These are phyloP conservation scores for Scytalidium lignicola DNA, from an alignment of 2,329 filamentous ascomycete genomes.

Conservation along the genomic window DNA sequence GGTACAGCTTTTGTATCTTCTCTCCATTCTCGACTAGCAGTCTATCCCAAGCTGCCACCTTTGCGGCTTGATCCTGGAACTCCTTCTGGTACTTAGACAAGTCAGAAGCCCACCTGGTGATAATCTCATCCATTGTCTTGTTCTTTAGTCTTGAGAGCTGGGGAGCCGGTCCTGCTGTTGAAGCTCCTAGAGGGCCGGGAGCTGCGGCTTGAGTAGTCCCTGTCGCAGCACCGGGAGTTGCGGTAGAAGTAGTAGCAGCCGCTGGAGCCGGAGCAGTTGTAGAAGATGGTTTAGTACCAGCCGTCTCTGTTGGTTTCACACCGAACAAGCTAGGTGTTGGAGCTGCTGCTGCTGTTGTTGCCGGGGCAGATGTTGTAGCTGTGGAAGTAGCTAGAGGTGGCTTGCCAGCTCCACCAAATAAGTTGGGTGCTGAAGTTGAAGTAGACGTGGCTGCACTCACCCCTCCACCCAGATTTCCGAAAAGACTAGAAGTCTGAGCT, in stretches of 20 bases:
- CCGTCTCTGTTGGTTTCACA: constrained; percentile 15
- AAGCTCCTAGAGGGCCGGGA: constrained; percentile 51
- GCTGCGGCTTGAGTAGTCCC: constrained; percentile 9
- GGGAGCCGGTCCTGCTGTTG: constrained; percentile 75
- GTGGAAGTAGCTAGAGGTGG: constrained; percentile 12
- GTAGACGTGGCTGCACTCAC: constrained; percentile 14
- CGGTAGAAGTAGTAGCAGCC: constrained; percentile 26
- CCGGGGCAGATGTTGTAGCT: constrained; percentile 14
- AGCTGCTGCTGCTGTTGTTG: constrained; percentile 9
- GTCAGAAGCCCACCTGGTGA: constrained; percentile 93
- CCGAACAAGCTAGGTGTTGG: constrained; percentile 29
- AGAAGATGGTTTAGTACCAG: constrained; percentile 10
- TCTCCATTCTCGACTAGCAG: constrained; percentile 89
- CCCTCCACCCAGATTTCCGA: constrained; percentile 21
- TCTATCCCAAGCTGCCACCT: constrained; percentile 83
- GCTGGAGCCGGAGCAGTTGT: constrained; percentile 20
- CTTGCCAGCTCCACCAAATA: constrained; percentile 8
- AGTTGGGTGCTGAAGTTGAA: constrained; percentile 6
- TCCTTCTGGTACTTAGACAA: constrained; percentile 95
- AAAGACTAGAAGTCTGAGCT: constrained; percentile 17
- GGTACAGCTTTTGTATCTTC: constrained; percentile 90
- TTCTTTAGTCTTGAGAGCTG: constrained; percentile 90
- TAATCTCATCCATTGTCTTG: constrained; percentile 98
- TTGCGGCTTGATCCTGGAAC: constrained; percentile 83
- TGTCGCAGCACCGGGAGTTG: constrained; percentile 14